Base-by-base conservation (phyloP, 306 rosid species). In the Trifolium subterraneum region DNA sequence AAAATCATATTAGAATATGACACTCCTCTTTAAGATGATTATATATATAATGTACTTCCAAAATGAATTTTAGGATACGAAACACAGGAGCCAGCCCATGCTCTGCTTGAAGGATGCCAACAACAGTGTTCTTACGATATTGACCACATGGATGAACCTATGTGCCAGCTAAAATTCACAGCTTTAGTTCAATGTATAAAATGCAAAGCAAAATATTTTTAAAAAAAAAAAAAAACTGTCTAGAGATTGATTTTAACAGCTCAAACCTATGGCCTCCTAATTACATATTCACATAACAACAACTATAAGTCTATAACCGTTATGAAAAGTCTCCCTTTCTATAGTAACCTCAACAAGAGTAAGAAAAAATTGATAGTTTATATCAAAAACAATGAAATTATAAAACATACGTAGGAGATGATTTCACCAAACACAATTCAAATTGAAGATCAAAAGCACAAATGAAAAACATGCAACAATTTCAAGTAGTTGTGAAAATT, bases 101-200 rank as follows among this genome's bases (percentile, higher is more conserved):
- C 76, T 95, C 98, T 29, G 99, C 99, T 87, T 95, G 80, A 68
- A 95, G 93, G 77, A 95, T 90, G 81, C 99, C 99, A 72, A 92
- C 87, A 78, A 94, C 81, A 3, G 99, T 92, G 85, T 92, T 95
- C 88, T 95, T 95, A 19, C 98, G 94, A 84, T 95, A 95, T 78
- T 95, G 98, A 84, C 98, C 99, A 56, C 99, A 92, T 14, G 98
- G 96, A 86, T 95, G 99, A 60, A 94, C 99, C 98, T 92, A 74
- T 25, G 76, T 68, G 73, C 83, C 80, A 83, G 84, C 31, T 52
- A 69, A 83, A 82, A 70, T 45, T 63, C 72, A 83, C 39, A 85
- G 70, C 73, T 71, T 69, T 70, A 70, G 77, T 56, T 60, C 65
- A 60, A 33, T 7, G 67, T 11, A n/a, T 55, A 41, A 67, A 18